These are phyloP conservation scores for Mimosa bimucronata DNA, from an alignment of 306 rosid species.

Conservation along the genomic window DNA sequence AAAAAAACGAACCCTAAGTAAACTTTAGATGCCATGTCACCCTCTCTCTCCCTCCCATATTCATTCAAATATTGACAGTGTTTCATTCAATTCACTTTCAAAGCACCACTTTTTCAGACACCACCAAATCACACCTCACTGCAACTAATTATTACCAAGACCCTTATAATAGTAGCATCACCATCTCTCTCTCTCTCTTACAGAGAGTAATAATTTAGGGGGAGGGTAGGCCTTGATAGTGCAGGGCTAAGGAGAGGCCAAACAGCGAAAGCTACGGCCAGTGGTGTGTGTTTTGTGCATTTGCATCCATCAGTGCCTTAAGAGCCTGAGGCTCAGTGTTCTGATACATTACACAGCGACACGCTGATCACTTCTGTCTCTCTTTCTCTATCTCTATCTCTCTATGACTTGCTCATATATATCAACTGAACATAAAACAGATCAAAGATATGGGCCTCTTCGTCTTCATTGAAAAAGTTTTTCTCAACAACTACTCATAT, in stretches of 20 bases:
- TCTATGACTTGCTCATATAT: constrained; percentile 33
- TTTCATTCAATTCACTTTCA: constrained; percentile 73
- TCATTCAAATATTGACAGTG: constrained; percentile 64
- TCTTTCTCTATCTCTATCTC: background rate
- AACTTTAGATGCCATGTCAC: constrained; percentile 48
- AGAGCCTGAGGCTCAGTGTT: constrained; percentile 47
- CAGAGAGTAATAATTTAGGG: background rate
- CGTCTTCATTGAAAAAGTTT: background rate
- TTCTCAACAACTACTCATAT: background rate
- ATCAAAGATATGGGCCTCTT: constrained; percentile 39
- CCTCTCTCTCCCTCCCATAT: constrained; percentile 20
- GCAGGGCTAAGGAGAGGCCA: constrained; percentile 28
- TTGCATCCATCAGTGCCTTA: constrained; percentile 39
- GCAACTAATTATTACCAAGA: constrained; percentile 57
- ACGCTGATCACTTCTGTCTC: constrained; percentile 3
- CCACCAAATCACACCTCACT: constrained; percentile 73
- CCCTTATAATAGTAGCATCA: constrained; percentile 32
- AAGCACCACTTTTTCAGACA: constrained; percentile 82
- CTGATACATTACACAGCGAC: constrained; percentile 32
- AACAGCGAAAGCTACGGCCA: constrained; percentile 18
- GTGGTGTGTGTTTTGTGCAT: constrained; percentile 22
- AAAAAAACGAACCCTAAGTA: constrained; percentile 42
- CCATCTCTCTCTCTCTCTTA: background rate
- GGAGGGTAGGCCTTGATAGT: constrained; percentile 29
- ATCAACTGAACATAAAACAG: constrained; percentile 43